These are phyloP conservation scores for Phaeotremella fagi DNA, from an alignment of 768 basidiomycete genomes.

Conservation along the genomic window DNA sequence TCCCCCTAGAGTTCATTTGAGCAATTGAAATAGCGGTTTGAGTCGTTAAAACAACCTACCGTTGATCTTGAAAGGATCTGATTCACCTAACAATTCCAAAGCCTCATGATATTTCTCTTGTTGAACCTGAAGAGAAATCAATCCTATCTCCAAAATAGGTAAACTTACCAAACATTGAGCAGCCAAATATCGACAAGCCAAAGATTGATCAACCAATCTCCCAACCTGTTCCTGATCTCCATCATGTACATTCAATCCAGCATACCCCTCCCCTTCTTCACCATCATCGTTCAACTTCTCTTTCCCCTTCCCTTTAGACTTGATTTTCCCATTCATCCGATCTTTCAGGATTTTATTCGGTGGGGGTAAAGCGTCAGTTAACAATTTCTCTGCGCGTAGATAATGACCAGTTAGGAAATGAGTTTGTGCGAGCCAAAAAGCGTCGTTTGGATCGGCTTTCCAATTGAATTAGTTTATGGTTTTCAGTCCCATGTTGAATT, in stretches of 20 bases:
- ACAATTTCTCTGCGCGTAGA: constrained; percentile 82
- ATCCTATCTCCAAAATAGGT: not conserved
- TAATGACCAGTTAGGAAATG: constrained; percentile 96
- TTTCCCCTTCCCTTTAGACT: not conserved
- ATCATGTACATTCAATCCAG: not conserved
- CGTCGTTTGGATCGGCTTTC: constrained; percentile 90
- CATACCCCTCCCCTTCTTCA: constrained; percentile 1
- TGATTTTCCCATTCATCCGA: not conserved
- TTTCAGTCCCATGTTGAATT: not conserved
- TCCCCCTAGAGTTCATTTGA: constrained; percentile 50
- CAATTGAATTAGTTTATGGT: not conserved
- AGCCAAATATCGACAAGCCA: constrained; percentile 92
- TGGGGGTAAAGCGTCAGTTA: constrained; percentile 77
- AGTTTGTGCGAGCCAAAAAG: constrained; percentile 97
- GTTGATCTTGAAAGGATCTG: constrained; percentile 76
- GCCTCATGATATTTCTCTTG: constrained; percentile 91
- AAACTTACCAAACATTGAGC: constrained; percentile 79
- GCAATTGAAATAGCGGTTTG: not conserved
- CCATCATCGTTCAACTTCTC: not conserved
- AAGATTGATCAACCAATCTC: constrained; percentile 84
- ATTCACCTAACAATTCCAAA: constrained; percentile 84
- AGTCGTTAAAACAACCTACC: constrained; percentile 50
- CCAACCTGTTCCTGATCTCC: constrained; percentile 50
- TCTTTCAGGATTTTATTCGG: constrained; percentile 14
- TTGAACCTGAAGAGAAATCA: constrained; percentile 55